Evolutionary conservation across 2,329 filamentous ascomycete genomes (phyloP), one percentile per base, ranked within the genome.

Genomic region (Talaromyces funiculosus): DNA sequence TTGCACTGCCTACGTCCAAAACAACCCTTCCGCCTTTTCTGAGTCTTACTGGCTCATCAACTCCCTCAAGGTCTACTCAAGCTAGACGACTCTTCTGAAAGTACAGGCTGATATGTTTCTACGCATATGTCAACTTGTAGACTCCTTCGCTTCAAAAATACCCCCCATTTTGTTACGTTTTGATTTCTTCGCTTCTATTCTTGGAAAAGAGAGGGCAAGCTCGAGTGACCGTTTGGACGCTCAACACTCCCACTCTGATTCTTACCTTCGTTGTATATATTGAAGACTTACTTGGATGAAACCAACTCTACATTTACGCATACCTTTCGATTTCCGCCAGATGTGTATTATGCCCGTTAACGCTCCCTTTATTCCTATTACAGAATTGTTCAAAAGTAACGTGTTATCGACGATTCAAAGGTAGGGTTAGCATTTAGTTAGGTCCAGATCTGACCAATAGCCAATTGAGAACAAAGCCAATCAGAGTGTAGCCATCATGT

Each of bases 1-100:
- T 0, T 96, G 92, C 78, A 71, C 86, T 29, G 83, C 85, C 24
- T 96, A 85, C 71, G 92, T 96, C 22, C 80, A 80, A 59, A 78
- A 82, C 66, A 89, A 92, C 73, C 89, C 91, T 0, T 69, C 74
- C 8, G 89, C 81, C 12, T 96, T 94, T 72, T 70, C 75, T 20
- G 82, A 92, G 24, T 84, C 89, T 1, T 95, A 88, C 77, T 96
- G 90, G 89, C 75, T 84, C 62, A 82, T 96, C 75, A 89, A 89
- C 70, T 86, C 82, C 37, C 78, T 92, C 69, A 86, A 84, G 75
- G 83, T 90, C 14, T 92, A 82, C 70, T 76, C 81, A 57, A 20
- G n/a, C 7, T 60, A 45, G 40, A 29, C 12, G 5, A 9, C n/a
- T n/a, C 24, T 33, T 45, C 54, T 14, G 38, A 45, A 10, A 35